Evolutionary conservation across 2,329 filamentous ascomycete genomes (phyloP).

Genomic region (Xylariaceae sp.): DNA sequence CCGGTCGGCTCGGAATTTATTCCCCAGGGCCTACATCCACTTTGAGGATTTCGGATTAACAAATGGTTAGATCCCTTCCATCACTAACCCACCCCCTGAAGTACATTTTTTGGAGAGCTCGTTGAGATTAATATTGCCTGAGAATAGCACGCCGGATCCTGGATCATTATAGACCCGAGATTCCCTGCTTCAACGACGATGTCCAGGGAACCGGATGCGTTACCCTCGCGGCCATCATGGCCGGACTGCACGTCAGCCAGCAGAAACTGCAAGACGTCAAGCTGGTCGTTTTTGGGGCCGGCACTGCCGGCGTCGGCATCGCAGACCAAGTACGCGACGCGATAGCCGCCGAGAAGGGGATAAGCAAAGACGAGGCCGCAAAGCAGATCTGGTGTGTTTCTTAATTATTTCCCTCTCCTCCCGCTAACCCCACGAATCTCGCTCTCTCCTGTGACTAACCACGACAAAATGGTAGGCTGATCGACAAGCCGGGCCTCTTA

Average conservation of each 20-base stretch:
- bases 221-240: constrained; percentile 81
- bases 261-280: constrained; percentile 71
- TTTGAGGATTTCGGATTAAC: constrained; percentile 86
- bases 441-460: constrained; percentile 6
- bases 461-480: constrained; percentile 61
- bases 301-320: constrained; percentile 83
- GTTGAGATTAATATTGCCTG: not conserved
- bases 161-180: constrained; percentile 74
- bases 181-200: constrained; percentile 91
- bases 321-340: constrained; percentile 85
- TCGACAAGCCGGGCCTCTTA: constrained; percentile 83
- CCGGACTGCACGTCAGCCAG: constrained; percentile 73
- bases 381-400: constrained; percentile 76
- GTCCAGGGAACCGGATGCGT: constrained; percentile 90
- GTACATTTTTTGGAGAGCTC: not conserved
- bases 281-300: constrained; percentile 79
- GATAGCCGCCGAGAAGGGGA: constrained; percentile 71
- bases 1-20: constrained; percentile 68
- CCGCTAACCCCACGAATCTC: not conserved
- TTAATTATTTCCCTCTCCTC: not conserved
- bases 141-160: constrained; percentile 66
- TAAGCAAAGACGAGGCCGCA: constrained; percentile 74
- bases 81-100: rapidly evolving
- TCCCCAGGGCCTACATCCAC: constrained; percentile 83
- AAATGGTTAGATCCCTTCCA: constrained; percentile 63